These are phyloP conservation scores for Penicillium psychrosexuale DNA, from an alignment of 2,329 filamentous ascomycete genomes.

Conservation along the genomic window DNA sequence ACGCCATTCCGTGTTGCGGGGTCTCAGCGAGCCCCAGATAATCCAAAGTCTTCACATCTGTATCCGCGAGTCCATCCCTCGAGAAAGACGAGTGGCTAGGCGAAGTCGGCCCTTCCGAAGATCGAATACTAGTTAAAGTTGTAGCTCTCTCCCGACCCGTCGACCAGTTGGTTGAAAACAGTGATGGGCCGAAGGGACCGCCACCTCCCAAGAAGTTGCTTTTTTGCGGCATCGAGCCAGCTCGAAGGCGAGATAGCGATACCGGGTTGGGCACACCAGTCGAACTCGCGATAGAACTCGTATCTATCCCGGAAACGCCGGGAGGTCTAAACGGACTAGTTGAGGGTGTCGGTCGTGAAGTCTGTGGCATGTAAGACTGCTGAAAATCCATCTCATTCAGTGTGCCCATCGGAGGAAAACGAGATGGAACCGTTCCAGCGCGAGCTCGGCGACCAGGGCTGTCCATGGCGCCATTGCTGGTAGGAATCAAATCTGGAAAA, in stretches of 20 bases:
- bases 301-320: conserved; percentile 41
- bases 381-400: conserved; percentile 57
- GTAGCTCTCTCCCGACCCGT: conserved; percentile 76
- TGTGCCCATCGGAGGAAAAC: conserved; percentile 75
- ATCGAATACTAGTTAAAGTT: conserved; percentile 86
- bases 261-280: conserved; percentile 62
- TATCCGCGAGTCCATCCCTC: conserved; percentile 77
- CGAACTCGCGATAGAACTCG: conserved; percentile 39
- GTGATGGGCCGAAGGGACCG: conserved; percentile 77
- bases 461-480: conserved; percentile 63
- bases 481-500: conserved; percentile 82
- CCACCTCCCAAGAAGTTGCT: conserved; percentile 62
- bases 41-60: conserved; percentile 88
- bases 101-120: conserved; percentile 80
- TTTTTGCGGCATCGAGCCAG: conserved; percentile 91
- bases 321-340: conserved; percentile 81
- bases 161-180: conserved; percentile 86
- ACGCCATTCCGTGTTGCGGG: conserved; percentile 73
- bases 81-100: conserved; percentile 84
- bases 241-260: conserved; percentile 78
- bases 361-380: conserved; percentile 65
- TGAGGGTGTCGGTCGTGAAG: conserved; percentile 79
- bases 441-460: conserved; percentile 72
- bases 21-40: conserved; percentile 94
- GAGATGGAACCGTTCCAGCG: conserved; percentile 92